Evolutionary conservation across 2,329 filamentous ascomycete genomes (phyloP).

Genomic region (Fusarium citri): DNA sequence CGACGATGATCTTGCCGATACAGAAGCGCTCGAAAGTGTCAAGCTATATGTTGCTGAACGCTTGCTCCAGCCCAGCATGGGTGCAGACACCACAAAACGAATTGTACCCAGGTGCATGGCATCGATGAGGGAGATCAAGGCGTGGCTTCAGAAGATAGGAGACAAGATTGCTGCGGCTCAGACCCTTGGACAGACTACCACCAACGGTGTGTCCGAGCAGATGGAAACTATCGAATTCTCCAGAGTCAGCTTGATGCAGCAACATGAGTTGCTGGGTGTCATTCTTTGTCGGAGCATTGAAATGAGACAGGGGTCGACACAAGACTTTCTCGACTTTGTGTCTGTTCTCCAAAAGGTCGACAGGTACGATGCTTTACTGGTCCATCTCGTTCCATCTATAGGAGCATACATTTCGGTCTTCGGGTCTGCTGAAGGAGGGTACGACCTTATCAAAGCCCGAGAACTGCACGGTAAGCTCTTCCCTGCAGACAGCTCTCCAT

Average conservation of each 20-base stretch:
- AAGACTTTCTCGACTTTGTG: constrained; percentile 81
- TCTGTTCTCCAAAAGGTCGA: constrained; percentile 75
- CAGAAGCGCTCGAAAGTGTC: constrained; percentile 49
- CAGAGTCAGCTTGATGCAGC: constrained; percentile 81
- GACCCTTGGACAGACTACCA: constrained; percentile 72
- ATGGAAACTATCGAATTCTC: constrained; percentile 85
- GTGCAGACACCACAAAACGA: constrained; percentile 60
- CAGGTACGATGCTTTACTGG: constrained; percentile 77
- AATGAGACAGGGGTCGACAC: constrained; percentile 73
- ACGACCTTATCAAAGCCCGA: constrained; percentile 75
- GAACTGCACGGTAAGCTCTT: constrained; percentile 77
- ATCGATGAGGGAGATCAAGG: constrained; percentile 80
- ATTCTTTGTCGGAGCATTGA: constrained; percentile 84
- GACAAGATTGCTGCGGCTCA: constrained; percentile 82
- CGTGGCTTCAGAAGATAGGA: constrained; percentile 78
- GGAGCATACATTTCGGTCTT: constrained; percentile 82
- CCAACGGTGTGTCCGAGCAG: constrained; percentile 66
- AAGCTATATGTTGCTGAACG: constrained; percentile 52
- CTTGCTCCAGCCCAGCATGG: constrained; percentile 49
- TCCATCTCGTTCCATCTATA: constrained; percentile 86
- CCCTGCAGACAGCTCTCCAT: constrained; percentile 73
- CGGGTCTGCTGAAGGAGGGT: constrained; percentile 79
- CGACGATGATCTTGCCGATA: constrained; percentile 65
- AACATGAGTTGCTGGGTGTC: constrained; percentile 89
- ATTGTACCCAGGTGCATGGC: constrained; percentile 81